Evolutionary conservation across 2,329 filamentous ascomycete species (phyloP).

Genomic region (Xylaria sp.): DNA sequence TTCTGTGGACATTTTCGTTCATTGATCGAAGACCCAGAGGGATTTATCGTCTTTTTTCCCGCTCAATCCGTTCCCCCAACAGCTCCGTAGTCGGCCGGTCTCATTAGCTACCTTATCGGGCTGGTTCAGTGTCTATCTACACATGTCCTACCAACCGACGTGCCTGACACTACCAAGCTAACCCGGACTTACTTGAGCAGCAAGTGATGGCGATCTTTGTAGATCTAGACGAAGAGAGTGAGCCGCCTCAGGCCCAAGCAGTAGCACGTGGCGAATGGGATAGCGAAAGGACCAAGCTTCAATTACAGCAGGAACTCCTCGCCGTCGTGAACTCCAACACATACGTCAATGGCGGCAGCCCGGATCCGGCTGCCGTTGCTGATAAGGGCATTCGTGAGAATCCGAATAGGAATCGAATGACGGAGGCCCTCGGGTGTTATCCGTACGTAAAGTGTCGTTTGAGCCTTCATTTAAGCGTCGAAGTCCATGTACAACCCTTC

Average conservation of each 20-base stretch:
- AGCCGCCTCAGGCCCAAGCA: conserved; percentile 28
- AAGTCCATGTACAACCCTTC: not conserved
- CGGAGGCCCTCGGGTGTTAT: conserved; percentile 73
- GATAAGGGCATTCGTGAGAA: conserved; percentile 50
- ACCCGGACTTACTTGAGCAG: conserved; percentile 2
- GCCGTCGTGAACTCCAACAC: conserved; percentile 22
- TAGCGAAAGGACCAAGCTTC: conserved; percentile 32
- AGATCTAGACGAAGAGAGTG: conserved; percentile 37
- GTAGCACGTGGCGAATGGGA: conserved; percentile 28
- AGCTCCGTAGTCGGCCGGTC: conserved; percentile 28
- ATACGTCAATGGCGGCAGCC: conserved; percentile 7
- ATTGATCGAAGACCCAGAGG: not conserved
- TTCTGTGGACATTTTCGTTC: not conserved
- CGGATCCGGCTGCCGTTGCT: not conserved
- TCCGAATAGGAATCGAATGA: conserved; percentile 69
- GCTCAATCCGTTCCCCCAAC: not conserved
- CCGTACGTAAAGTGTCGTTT: conserved; percentile 64
- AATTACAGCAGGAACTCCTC: conserved; percentile 35
- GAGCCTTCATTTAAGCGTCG: conserved; percentile 44
- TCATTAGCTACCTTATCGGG: conserved; percentile 15
- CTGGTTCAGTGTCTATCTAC: conserved; percentile 2
- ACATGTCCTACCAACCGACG: not conserved
- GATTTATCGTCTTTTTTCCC: not conserved
- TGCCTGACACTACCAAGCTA: not conserved
- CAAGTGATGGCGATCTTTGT: conserved; percentile 37